These are phyloP conservation scores for Cryptococcus sp. DNA, from an alignment of 1,284 basidiomycete genomes.

Conservation along the genomic window DNA sequence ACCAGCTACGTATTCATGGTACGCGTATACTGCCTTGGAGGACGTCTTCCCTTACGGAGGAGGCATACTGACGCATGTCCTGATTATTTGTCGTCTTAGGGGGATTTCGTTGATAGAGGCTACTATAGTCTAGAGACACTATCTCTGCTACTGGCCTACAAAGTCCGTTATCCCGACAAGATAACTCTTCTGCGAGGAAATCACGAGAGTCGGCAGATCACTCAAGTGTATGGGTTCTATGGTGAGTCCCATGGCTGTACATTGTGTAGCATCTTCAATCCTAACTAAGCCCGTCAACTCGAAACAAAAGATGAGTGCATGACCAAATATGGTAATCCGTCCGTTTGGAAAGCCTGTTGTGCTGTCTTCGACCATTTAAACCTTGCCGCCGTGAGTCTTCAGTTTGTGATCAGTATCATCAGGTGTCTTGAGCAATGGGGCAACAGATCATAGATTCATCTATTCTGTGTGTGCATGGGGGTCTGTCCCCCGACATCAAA, in stretches of 20 bases:
- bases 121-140: constrained; percentile 97
- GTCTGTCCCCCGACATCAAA: constrained; percentile 84
- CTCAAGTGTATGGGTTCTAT: constrained; percentile 97
- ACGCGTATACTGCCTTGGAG: constrained; percentile 16
- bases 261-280: neutral
- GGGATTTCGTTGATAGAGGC: constrained; percentile 95
- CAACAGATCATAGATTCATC: constrained; percentile 85
- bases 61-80: no score
- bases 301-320: constrained; percentile 78
- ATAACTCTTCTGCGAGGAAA: constrained; percentile 90
- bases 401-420: neutral
- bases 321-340: constrained; percentile 89
- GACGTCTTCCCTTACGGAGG: no score
- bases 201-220: constrained; percentile 94
- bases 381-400: constrained; percentile 72
- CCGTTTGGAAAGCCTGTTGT: constrained; percentile 95
- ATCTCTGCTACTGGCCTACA: constrained; percentile 80
- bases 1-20: constrained; percentile 99
- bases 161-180: constrained; percentile 91
- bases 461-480: constrained; percentile 88
- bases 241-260: constrained; percentile 55
- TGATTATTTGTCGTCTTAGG: constrained; percentile 54
- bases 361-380: constrained; percentile 92
- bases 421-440: neutral
- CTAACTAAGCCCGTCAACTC: neutral